These are phyloP conservation scores for Annulohypoxylon moriforme DNA, from an alignment of 495 filamentous ascomycete species.

Conservation along the genomic window DNA sequence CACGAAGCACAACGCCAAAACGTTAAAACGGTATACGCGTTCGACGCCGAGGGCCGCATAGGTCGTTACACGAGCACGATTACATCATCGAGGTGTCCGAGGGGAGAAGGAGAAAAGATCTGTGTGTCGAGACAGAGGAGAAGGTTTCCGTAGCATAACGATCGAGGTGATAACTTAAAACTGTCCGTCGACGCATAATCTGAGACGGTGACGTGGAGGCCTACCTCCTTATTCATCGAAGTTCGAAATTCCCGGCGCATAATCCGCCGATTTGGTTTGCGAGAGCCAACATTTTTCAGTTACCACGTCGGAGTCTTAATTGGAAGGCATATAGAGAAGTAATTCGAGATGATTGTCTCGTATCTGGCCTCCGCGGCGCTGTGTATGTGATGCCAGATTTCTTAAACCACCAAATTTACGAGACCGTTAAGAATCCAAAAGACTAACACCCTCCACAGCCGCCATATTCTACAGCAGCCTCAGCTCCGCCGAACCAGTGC, in stretches of 20 bases:
- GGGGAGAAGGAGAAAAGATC: background rate
- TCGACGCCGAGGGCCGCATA: constrained; percentile 23
- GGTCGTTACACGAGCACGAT: constrained; percentile 9
- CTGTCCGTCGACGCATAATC: constrained; percentile 15
- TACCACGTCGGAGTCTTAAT: background rate
- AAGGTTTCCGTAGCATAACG: background rate
- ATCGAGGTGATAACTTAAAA: constrained; percentile 14
- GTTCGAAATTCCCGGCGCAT: background rate
- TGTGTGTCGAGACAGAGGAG: background rate
- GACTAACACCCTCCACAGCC: constrained; percentile 27
- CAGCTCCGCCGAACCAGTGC: constrained; percentile 32
- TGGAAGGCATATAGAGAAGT: background rate
- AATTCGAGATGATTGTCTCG: constrained; percentile 15
- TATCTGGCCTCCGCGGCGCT: constrained; percentile 28
- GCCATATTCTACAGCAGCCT: constrained; percentile 36
- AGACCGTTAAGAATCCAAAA: background rate
- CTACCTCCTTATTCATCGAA: background rate
- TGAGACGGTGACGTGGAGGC: constrained; percentile 1
- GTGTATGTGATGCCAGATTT: constrained; percentile 34
- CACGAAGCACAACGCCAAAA: background rate
- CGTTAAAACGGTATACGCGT: constrained; percentile 23
- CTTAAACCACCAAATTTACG: background rate
- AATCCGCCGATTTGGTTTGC: background rate
- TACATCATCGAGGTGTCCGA: constrained; percentile 19
- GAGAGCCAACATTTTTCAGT: background rate